Percentiles rank a stretch among this genome's conserved stretches.
Evolutionary conservation across 306 rosid genomes (phyloP).

Genomic region (Fragaria ananassa): DNA sequence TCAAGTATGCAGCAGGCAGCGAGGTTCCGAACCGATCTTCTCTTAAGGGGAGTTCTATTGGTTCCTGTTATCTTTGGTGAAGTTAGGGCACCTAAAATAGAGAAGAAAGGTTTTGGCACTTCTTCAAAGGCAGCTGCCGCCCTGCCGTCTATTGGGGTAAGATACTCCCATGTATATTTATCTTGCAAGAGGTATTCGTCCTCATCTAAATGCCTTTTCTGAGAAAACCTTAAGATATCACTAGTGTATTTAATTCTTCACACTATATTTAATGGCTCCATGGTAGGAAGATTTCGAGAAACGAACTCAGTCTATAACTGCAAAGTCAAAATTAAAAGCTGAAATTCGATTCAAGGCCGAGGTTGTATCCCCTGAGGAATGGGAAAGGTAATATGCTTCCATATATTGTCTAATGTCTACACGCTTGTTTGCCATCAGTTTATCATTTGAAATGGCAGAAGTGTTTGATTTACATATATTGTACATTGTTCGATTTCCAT

Average conservation of each 20-base stretch:
- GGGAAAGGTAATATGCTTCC: slow-evolving; percentile 72
- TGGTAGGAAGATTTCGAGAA: slow-evolving; percentile 93
- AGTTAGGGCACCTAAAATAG: slow-evolving; percentile 53
- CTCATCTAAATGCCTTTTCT: slow-evolving; percentile 15
- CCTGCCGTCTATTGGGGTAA: slow-evolving; percentile 96
- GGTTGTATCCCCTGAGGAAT: slow-evolving; percentile 74
- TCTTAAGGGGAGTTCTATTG: slow-evolving; percentile 74
- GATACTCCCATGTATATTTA: background rate
- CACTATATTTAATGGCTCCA: slow-evolving; percentile 23
- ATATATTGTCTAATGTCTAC: slow-evolving; percentile 17
- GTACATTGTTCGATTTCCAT: no score
- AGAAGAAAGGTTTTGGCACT: slow-evolving; percentile 86
- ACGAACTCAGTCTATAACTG: slow-evolving; percentile 73
- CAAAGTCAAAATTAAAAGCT: slow-evolving; percentile 84
- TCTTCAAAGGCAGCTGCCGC: slow-evolving; percentile 53
- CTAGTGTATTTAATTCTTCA: slow-evolving; percentile 19
- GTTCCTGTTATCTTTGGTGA: slow-evolving; percentile 86
- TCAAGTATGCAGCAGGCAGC: slow-evolving; percentile 68
- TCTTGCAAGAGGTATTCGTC: background rate
- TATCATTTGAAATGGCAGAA: background rate
- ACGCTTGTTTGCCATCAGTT: background rate
- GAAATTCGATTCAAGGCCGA: slow-evolving; percentile 95
- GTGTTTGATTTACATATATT: background rate
- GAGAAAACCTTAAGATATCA: slow-evolving; percentile 14
- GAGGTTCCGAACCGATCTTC: slow-evolving; percentile 76